Conservation (phyloP, 805 yeast species). For the Spathaspora hagerdaliae region DNA sequence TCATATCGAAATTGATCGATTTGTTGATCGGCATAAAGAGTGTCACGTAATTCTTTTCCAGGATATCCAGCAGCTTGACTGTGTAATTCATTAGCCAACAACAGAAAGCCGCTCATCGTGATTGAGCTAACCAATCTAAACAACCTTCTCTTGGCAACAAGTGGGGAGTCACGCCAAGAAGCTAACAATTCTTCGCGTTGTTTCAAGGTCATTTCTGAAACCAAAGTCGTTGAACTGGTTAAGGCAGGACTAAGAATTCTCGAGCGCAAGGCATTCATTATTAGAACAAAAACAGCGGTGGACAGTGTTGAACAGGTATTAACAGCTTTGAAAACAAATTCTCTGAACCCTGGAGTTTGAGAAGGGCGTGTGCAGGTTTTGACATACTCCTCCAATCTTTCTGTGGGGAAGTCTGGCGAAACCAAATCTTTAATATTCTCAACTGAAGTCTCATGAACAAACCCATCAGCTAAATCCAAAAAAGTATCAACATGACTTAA, state of each 20-base stretch:
- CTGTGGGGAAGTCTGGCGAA: slow-evolving; percentile 20
- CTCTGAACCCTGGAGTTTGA: slow-evolving; percentile 22
- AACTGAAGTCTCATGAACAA: slow-evolving; percentile 28
- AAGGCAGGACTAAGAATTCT: slow-evolving; percentile 27
- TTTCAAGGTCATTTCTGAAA: slow-evolving; percentile 31
- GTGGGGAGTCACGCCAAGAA: slow-evolving; percentile 40
- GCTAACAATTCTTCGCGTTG: slow-evolving; percentile 30
- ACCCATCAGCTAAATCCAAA: slow-evolving; percentile 29
- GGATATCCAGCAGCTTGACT: slow-evolving; percentile 38
- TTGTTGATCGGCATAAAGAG: slow-evolving; percentile 22
- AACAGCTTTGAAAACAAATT: slow-evolving; percentile 11
- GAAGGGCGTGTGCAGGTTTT: slow-evolving; percentile 23
- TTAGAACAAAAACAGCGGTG: slow-evolving; percentile 17
- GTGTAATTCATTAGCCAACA: slow-evolving; percentile 29
- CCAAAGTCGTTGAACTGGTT: slow-evolving; percentile 29
- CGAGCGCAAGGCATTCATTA: slow-evolving; percentile 24
- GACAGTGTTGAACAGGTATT: slow-evolving; percentile 14
- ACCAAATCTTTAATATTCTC: slow-evolving; percentile 22
- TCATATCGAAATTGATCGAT: slow-evolving; percentile 23
- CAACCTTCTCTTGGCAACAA: slow-evolving; percentile 31
- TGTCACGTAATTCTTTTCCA: slow-evolving; percentile 23
- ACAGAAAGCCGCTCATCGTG: slow-evolving; percentile 20
- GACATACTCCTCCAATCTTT: slow-evolving; percentile 27
- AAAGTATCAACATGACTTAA: slow-evolving; percentile 25
- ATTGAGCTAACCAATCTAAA: slow-evolving; percentile 25